phyloP scores from a whole-genome alignment of 1,284 basidiomycete genomes.

The Sporisorium scitamineum region DNA sequence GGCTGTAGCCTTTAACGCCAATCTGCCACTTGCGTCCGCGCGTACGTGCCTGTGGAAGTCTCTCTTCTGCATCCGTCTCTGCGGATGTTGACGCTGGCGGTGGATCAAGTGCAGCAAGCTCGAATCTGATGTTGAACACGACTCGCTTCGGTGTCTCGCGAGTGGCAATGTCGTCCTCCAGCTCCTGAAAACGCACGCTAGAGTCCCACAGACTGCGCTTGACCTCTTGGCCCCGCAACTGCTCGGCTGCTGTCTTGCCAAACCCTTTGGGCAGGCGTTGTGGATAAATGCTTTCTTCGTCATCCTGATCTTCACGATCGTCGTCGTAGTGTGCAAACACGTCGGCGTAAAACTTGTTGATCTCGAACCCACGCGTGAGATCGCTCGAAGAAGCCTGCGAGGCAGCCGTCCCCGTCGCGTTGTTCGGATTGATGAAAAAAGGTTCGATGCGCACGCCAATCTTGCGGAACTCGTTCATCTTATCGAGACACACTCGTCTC shows the following conservation, averaged over 20 bases:
- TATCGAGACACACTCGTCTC: slow-evolving; percentile 43
- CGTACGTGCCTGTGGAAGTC: slow-evolving; percentile 56
- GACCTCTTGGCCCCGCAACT: slow-evolving; percentile 39
- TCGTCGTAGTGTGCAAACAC: slow-evolving; percentile 65
- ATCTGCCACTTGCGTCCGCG: slow-evolving; percentile 78
- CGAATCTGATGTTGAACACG: slow-evolving; percentile 83
- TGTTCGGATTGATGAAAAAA: slow-evolving; percentile 85
- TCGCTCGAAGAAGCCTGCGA: slow-evolving; percentile 20
- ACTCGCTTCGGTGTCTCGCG: slow-evolving; percentile 87
- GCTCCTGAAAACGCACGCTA: slow-evolving; percentile 57
- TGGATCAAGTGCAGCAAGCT: slow-evolving; percentile 73
- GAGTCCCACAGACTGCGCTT: slow-evolving; percentile 56
- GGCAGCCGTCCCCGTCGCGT: slow-evolving; percentile 73
- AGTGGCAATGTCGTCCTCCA: slow-evolving; percentile 65
- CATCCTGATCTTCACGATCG: slow-evolving; percentile 48
- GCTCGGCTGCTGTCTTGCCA: slow-evolving; percentile 29
- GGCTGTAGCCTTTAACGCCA: slow-evolving; percentile 82
- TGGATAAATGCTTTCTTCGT: slow-evolving; percentile 4
- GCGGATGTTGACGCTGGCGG: slow-evolving; percentile 4
- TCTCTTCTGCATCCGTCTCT: slow-evolving; percentile 19
- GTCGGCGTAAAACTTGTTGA: slow-evolving; percentile 77
- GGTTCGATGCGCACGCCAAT: slow-evolving; percentile 86
- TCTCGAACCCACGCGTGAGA: slow-evolving; percentile 73
- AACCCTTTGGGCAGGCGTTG: slow-evolving; percentile 29
- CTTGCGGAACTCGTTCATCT: slow-evolving; percentile 77